These are phyloP conservation scores for Vigna angularis DNA, from an alignment of 306 rosid species.

Conservation along the genomic window DNA sequence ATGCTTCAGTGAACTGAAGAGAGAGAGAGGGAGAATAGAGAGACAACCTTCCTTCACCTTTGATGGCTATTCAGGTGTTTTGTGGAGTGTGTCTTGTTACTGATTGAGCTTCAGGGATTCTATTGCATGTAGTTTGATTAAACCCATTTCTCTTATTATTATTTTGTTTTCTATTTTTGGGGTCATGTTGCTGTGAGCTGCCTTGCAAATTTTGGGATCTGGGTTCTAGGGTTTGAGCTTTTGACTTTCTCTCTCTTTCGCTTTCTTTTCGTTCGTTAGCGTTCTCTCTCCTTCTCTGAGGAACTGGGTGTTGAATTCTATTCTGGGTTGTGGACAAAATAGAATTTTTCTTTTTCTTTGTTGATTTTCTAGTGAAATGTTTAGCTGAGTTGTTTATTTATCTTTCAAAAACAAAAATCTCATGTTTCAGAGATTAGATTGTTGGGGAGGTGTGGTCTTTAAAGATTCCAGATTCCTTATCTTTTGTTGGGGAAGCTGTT, in stretches of 20 bases:
- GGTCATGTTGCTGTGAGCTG: slow-evolving; percentile 36
- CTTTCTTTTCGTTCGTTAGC: slow-evolving; percentile 32
- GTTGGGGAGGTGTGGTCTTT: slow-evolving; percentile 30
- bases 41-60: slow-evolving; percentile 23
- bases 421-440: slow-evolving; percentile 41
- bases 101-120: slow-evolving; percentile 24
- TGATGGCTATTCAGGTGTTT: slow-evolving; percentile 50
- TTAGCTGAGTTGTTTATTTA: slow-evolving; percentile 19
- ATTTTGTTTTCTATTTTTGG: background rate
- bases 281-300: slow-evolving; percentile 36
- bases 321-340: slow-evolving; percentile 27
- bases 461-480: slow-evolving; percentile 39
- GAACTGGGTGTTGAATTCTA: slow-evolving; percentile 35
- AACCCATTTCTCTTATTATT: slow-evolving; percentile 35
- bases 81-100: slow-evolving; percentile 43
- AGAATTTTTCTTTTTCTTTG: background rate
- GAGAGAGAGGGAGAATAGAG: slow-evolving; percentile 28
- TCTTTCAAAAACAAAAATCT: slow-evolving; percentile 1
- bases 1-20: slow-evolving; percentile 40
- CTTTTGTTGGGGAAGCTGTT: slow-evolving; percentile 30
- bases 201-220: slow-evolving; percentile 72
- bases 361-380: slow-evolving; percentile 38
- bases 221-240: slow-evolving; percentile 70
- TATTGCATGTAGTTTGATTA: slow-evolving; percentile 38
- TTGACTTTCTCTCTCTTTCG: slow-evolving; percentile 51